Base-by-base conservation (phyloP, 345 rosid species). In the Aegle marmelos region DNA sequence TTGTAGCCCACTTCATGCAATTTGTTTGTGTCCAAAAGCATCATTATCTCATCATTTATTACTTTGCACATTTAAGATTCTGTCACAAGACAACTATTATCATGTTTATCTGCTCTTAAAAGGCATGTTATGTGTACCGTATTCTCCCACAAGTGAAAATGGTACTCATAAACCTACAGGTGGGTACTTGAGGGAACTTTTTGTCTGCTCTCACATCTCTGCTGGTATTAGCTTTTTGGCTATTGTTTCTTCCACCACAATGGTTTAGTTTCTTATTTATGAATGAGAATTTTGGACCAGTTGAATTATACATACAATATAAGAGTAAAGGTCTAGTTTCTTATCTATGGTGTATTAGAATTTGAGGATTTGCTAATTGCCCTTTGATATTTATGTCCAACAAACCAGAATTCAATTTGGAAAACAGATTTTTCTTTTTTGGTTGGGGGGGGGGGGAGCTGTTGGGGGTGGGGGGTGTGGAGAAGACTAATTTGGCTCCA, bases 391-490 rank as follows among this genome's bases (percentile, higher is more conserved):
- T 68, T 10, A 24, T 68, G 22, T 68, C 22, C 14, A 14, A 13
- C 6, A 11, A 31, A 11, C 33, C 27, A 9, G 45, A 9, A 39
- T 39, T 39, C 45, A 39, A 39, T 39, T 39, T 39, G 13, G 45
- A 39, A 9, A 39, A 39, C 45, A 9, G 13, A 37, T 37, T 33
- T 37, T 9, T 37, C 8, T 37, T 37, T 37, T 36, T 36, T 7
- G 9, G 39, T 1, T 2, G 9, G 9, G 39, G 2, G 39, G 39
- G 34, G 34, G 34, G 41, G 41, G 2, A n/a, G n/a, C n/a, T n/a
- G n/a, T n/a, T n/a, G n/a, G 41, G 41, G 41, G 2, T 0, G 0
- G 36, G 6, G 36, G 0, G n/a, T n/a, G n/a, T 7, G 2, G 9
- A 37, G 41, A 37, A 37, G 45, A 39, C 13, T 39, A 39, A 39